These are phyloP conservation scores for Agapanthus africanus DNA, from an alignment of 106 monocot genomes.

Conservation along the genomic window DNA sequence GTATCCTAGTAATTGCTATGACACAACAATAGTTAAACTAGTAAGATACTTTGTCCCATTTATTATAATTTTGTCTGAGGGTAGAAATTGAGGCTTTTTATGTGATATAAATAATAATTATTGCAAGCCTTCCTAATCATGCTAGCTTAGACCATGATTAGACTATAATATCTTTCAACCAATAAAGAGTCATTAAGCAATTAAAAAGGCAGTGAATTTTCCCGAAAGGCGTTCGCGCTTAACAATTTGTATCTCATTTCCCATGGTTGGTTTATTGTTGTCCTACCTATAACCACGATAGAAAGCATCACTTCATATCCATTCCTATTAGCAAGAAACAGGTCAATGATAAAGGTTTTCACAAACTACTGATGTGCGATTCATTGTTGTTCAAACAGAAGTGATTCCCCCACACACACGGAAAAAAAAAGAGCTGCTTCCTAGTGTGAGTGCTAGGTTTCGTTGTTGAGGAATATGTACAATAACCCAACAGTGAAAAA, in stretches of 20 bases:
- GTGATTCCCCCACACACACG: too few relatives aligned
- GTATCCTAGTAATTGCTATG: neutral
- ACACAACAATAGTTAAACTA: neutral
- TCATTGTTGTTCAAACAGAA: too few relatives aligned
- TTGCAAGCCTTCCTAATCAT: neutral
- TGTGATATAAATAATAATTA: neutral
- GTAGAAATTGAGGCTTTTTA: too few relatives aligned
- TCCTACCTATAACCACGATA: neutral
- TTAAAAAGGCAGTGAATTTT: neutral
- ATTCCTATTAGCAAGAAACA: neutral
- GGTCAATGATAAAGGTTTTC: too few relatives aligned
- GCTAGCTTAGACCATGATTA: too few relatives aligned
- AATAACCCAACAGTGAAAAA: too few relatives aligned
- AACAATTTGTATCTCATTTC: neutral
- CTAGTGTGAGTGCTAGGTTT: too few relatives aligned
- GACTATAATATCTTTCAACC: neutral
- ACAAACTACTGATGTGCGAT: too few relatives aligned
- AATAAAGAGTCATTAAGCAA: neutral
- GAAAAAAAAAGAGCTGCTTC: too few relatives aligned
- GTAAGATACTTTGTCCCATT: neutral
- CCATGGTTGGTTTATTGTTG: neutral
- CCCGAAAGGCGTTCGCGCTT: neutral
- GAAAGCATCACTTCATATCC: neutral
- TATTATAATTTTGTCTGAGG: neutral
- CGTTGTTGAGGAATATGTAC: too few relatives aligned